These are phyloP conservation scores for Pythium sukuiense DNA, from an alignment of 352 stramenopile species.

Conservation along the genomic window DNA sequence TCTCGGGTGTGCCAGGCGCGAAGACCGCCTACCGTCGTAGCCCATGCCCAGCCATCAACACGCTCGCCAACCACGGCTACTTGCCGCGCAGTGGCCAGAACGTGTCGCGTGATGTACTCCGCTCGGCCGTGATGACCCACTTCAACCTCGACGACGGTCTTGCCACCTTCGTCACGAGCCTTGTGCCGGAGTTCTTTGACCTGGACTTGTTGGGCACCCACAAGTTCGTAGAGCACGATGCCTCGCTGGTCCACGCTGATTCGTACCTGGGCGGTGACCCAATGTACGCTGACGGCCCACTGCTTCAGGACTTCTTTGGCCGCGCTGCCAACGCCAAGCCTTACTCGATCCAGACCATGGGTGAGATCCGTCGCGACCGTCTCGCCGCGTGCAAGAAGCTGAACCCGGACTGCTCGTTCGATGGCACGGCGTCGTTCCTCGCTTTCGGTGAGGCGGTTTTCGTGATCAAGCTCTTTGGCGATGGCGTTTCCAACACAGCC, in stretches of 20 bases:
- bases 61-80: constrained; percentile 58
- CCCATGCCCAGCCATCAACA: constrained; percentile 55
- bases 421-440: constrained; percentile 15
- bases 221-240: constrained; percentile 37
- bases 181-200: constrained; percentile 37
- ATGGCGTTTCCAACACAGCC: constrained; percentile 19
- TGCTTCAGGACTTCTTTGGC: constrained; percentile 35
- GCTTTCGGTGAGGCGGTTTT: constrained; percentile 35
- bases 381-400: constrained; percentile 6
- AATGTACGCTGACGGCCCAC: constrained; percentile 23
- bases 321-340: constrained; percentile 12
- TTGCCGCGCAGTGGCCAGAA: constrained; percentile 49
- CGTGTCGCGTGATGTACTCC: constrained; percentile 27
- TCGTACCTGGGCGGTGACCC: constrained; percentile 37
- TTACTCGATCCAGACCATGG: constrained; percentile 15
- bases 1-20: constrained; percentile 1
- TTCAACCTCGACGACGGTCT: constrained; percentile 45
- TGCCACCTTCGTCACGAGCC: constrained; percentile 32
- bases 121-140: constrained; percentile 35
- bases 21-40: constrained; percentile 34
- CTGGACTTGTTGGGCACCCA: constrained; percentile 45
- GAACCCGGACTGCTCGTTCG: constrained; percentile 15
- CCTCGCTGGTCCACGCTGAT: constrained; percentile 36
- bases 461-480: constrained; percentile 30
- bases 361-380: constrained; percentile 22